Evolutionary conservation across 768 basidiomycete species (phyloP), one percentile per base, ranked within the genome.

Genomic region (Leccinum sublutescens): DNA sequence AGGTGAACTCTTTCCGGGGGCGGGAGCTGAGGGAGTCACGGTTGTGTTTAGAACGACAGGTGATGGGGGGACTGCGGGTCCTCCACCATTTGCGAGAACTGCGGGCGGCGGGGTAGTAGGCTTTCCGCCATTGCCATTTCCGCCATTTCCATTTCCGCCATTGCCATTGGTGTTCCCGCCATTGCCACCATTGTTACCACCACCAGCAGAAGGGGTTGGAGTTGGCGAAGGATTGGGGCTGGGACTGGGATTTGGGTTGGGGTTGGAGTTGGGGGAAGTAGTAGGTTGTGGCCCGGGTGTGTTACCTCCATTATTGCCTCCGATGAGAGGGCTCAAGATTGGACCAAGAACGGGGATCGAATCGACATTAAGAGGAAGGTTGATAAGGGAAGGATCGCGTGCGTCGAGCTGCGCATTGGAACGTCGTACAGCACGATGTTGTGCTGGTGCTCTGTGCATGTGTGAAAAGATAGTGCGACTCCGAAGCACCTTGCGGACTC

Each of bases 271-370:
- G 61, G 25, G 38, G 9, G 55, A 3, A 11, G 50, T 3, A 25
- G 67, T 34, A 17, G 64, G 47, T 53, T 57, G 57, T 27, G 15
- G 33, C 33, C 33, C 33, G 33, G 33, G 27, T 27, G 50, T 2
- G n/a, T 15, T 27, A 8, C 49, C 31, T 19, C 15, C 17, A 12
- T 0, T 38, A 47, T 56, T 63, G 11, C 67, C 71, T 25, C 66
- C 71, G 27, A 80, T 40, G 33, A 82, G 27, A 23, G 77, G 68
- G 21, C 60, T 70, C 38, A 77, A 54, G 17, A 83, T 31, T 2
- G 75, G 71, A n/a, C 68, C 67, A 31, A 79, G 63, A 29, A 82
- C 51, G 2, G 82, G 79, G 38, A 81, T 65, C 8, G 78, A 73
- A 57, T 36, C 8, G 23, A 57, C 7, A 27, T 54, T 7, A 25